Evolutionary conservation across 768 basidiomycete genomes (phyloP), one percentile per base, ranked within the genome.

Genomic region (Mycena pura): DNA sequence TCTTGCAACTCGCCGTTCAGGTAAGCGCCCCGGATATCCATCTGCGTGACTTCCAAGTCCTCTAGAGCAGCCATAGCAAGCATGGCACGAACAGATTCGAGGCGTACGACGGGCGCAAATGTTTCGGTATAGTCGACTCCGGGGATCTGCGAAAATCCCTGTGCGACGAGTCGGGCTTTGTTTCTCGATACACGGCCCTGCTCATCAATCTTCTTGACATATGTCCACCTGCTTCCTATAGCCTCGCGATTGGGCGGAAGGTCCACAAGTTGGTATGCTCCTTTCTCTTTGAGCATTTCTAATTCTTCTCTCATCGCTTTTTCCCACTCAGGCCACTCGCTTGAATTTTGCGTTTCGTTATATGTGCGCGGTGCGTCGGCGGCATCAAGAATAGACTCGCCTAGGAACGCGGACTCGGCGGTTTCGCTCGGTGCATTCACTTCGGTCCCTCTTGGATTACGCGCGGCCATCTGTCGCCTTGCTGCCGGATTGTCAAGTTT

Each of bases 21-120:
- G 38, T 55, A 65, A 14, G 58, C 63, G 4, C 52, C 55, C 29
- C 56, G 55, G 38, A 79, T 67, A 60, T 79, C 76, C n/a, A 77
- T 62, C 31, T 48, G 65, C 31, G 77, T 59, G 9, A 79, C 32
- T 15, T 75, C 68, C 52, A 72, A 70, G 48, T 71, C 65, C 8
- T 68, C 34, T 0, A 10, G 13, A 0, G 75, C 75, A 7, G 77
- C 70, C 43, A 75, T 24, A 3, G 75, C 69, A 11, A 78, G 62
- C 9, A 65, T 43, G 47, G 54, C 53, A 25, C 63, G 66, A 31
- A 67, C 38, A 21, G 63, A 60, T 9, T 8, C 49, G 5, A 61
- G 36, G 11, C 32, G 31, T 15, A 51, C 65, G 27, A 67, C 65
- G 41, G 61, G 51, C 1, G 56, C 55, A 48, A 39, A 66, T 1